Conservation (phyloP, 768 basidiomycete genomes). For the Rhodotorula sphaerocarpa region DNA sequence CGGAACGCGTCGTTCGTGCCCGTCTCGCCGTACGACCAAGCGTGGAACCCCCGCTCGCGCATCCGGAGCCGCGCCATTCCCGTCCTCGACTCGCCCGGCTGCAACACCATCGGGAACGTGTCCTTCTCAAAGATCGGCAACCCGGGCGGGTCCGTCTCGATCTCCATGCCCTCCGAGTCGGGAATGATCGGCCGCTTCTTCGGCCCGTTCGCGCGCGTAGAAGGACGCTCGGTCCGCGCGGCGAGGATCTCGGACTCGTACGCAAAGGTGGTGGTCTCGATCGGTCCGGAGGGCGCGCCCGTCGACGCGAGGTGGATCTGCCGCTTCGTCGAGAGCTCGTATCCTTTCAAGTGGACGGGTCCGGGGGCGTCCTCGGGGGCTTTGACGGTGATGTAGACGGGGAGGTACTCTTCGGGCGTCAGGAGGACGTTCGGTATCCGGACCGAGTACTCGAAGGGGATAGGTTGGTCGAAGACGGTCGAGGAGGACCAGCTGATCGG, state of each 20-base stretch:
- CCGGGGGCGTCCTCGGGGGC: neutral
- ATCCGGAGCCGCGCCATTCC: neutral
- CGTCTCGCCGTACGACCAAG: constrained; percentile 13
- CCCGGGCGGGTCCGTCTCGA: neutral
- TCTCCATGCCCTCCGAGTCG: constrained; percentile 5
- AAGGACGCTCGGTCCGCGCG: neutral
- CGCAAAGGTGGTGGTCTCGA: neutral
- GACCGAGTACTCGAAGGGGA: constrained; percentile 13
- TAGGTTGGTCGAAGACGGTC: neutral
- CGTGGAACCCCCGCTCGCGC: neutral
- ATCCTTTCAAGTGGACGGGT: constrained; percentile 1
- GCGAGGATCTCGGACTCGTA: neutral
- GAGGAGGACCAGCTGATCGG: neutral
- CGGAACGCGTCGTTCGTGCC: constrained; percentile 5
- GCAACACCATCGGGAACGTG: neutral
- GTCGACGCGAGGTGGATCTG: neutral
- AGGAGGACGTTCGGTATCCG: constrained; percentile 10
- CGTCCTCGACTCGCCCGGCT: neutral
- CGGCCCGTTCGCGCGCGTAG: neutral
- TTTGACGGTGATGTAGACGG: constrained; percentile 5
- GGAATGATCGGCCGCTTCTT: constrained; percentile 10
- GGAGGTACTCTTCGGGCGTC: constrained; percentile 1
- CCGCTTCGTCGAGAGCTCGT: constrained; percentile 4
- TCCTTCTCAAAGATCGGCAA: neutral
- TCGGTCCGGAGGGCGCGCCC: neutral